phyloP scores from a whole-genome alignment of 768 basidiomycete species.

The Leccinum boreale region DNA sequence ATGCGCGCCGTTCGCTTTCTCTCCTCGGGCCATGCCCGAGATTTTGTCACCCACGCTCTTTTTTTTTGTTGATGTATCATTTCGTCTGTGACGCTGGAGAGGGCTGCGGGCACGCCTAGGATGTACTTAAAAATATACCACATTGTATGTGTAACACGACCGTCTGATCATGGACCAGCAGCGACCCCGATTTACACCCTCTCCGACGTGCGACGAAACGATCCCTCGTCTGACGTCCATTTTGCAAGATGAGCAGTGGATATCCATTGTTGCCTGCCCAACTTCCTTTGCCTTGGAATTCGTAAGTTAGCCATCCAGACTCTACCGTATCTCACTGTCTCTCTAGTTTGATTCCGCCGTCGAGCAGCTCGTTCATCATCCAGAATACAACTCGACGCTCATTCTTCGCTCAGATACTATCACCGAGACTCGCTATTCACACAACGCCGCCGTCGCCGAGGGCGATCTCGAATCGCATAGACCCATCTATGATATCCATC shows the following conservation, averaged over 20 bases:
- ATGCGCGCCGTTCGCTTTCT: constrained; percentile 19
- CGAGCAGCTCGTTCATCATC: constrained; percentile 76
- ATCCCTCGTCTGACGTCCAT: background rate
- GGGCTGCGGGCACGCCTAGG: constrained; percentile 8
- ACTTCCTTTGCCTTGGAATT: constrained; percentile 42
- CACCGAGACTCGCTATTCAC: constrained; percentile 24
- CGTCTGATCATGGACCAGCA: background rate
- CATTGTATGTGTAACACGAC: constrained; percentile 6
- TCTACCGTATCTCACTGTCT: background rate
- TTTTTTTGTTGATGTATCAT: constrained; percentile 23
- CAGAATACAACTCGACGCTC: constrained; percentile 89
- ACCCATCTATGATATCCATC: constrained; percentile 53
- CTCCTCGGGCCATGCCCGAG: background rate
- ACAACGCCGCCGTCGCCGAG: constrained; percentile 25
- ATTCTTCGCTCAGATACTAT: constrained; percentile 82
- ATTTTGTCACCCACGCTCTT: constrained; percentile 24
- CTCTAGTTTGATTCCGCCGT: constrained; percentile 70
- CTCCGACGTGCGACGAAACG: constrained; percentile 7
- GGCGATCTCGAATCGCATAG: constrained; percentile 34
- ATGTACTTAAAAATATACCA: constrained; percentile 8
- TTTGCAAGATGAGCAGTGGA: constrained; percentile 17
- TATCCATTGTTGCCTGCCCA: constrained; percentile 39
- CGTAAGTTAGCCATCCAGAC: constrained; percentile 28
- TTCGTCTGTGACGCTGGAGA: background rate
- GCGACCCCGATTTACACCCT: constrained; percentile 25